Evolutionary conservation across 805 yeast species (phyloP).

Genomic region (baker's yeast (Saccharomyces cerevisiae)): DNA sequence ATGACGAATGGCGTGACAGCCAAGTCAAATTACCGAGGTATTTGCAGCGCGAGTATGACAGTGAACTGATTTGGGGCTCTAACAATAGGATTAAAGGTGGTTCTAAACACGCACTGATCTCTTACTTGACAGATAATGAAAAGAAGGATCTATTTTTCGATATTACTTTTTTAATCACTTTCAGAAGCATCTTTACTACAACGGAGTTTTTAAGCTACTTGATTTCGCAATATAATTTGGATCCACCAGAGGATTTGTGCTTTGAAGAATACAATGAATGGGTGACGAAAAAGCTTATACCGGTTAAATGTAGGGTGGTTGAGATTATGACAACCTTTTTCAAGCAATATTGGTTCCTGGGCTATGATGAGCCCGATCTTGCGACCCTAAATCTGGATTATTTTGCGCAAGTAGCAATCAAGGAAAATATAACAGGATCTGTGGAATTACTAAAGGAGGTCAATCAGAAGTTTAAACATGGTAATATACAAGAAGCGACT

Average conservation of each 20-base stretch:
- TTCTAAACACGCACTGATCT: conserved; percentile 62
- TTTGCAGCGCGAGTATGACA: conserved; percentile 56
- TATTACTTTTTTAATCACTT: conserved; percentile 58
- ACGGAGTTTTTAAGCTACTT: conserved; percentile 48
- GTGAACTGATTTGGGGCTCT: conserved; percentile 48
- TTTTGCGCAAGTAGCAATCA: conserved; percentile 33
- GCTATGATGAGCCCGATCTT: conserved; percentile 42
- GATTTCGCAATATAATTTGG: conserved; percentile 55
- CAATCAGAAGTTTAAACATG: background rate
- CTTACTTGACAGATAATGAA: conserved; percentile 69
- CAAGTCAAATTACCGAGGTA: conserved; percentile 47
- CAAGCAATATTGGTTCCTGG: conserved; percentile 58
- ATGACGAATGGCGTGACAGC: background rate
- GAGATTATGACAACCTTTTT: conserved; percentile 56
- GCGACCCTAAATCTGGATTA: conserved; percentile 24
- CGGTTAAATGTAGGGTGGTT: conserved; percentile 55
- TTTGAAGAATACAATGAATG: conserved; percentile 71
- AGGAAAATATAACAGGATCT: conserved; percentile 36
- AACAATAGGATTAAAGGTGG: conserved; percentile 77
- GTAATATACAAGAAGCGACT: background rate
- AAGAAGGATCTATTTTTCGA: conserved; percentile 51
- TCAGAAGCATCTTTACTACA: conserved; percentile 63
- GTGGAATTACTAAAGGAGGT: conserved; percentile 25
- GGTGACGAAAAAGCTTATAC: conserved; percentile 59
- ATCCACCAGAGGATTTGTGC: conserved; percentile 82